phyloP scores from a whole-genome alignment of 768 basidiomycete genomes.

The Lentinula guzmanii region DNA sequence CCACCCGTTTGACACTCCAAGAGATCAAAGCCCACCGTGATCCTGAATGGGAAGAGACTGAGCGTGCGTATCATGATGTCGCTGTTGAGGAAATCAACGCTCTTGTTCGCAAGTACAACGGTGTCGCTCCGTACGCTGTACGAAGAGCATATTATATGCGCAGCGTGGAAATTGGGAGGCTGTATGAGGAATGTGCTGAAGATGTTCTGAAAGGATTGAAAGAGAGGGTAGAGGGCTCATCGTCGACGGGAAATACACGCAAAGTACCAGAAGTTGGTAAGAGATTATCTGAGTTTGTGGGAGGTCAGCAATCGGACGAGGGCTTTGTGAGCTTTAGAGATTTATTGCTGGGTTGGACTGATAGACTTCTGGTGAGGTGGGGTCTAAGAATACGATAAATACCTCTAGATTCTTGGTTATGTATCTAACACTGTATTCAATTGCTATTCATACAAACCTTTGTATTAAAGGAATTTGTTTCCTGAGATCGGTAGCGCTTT shows the following conservation, averaged over 20 bases:
- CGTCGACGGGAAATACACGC: background rate
- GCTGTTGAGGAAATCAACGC: slow-evolving; percentile 70
- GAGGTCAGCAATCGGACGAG: background rate
- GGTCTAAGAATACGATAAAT: background rate
- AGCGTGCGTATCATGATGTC: slow-evolving; percentile 60
- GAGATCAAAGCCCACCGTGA: slow-evolving; percentile 49
- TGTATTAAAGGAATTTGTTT: too few relatives aligned
- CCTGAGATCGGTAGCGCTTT: too few relatives aligned
- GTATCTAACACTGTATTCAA: too few relatives aligned
- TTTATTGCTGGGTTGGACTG: background rate
- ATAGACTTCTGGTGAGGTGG: background rate
- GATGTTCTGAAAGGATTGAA: slow-evolving; percentile 41
- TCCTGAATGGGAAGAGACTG: slow-evolving; percentile 62
- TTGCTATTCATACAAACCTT: too few relatives aligned
- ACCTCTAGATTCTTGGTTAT: too few relatives aligned
- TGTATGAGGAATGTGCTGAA: slow-evolving; percentile 45
- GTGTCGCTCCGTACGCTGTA: slow-evolving; percentile 73
- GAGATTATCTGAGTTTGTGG: background rate
- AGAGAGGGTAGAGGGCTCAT: background rate
- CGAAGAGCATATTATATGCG: slow-evolving; percentile 55
- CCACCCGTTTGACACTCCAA: slow-evolving; percentile 21
- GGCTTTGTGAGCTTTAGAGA: background rate
- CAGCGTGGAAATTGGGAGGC: slow-evolving; percentile 49
- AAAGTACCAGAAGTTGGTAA: background rate
- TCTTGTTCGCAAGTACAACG: slow-evolving; percentile 75